phyloP scores from a whole-genome alignment of 805 yeast genomes.

The Blastobotrys muscicola region DNA sequence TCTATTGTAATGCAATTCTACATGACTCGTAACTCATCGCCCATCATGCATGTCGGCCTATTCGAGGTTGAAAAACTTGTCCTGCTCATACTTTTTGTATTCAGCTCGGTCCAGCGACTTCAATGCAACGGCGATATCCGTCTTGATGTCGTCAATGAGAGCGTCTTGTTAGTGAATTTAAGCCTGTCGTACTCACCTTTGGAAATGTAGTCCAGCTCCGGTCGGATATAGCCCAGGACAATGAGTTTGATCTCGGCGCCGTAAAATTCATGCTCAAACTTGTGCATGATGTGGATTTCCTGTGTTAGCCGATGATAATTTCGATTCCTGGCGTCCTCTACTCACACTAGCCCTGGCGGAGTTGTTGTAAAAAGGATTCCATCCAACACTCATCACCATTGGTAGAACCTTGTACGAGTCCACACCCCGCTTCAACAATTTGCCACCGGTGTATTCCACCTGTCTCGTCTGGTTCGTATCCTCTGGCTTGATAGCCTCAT shows the following conservation, averaged over 20 bases:
- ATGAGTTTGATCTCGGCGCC: slow-evolving; percentile 67
- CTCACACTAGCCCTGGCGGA: slow-evolving; percentile 16
- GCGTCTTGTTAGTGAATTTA: slow-evolving; percentile 45
- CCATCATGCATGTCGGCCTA: no score
- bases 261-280: slow-evolving; percentile 56
- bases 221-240: slow-evolving; percentile 82
- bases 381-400: slow-evolving; percentile 92
- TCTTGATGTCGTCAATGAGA: slow-evolving; percentile 69
- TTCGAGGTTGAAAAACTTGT: slow-evolving; percentile 11
- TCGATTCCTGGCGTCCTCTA: slow-evolving; percentile 1
- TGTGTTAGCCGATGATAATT: no score
- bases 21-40: no score
- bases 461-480: slow-evolving; percentile 10
- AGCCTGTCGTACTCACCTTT: slow-evolving; percentile 23
- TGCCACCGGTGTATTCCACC: slow-evolving; percentile 57
- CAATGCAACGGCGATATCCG: slow-evolving; percentile 64
- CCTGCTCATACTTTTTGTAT: slow-evolving; percentile 30
- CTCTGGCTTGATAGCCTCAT: slow-evolving; percentile 18
- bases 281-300: slow-evolving; percentile 70
- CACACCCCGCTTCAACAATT: slow-evolving; percentile 28
- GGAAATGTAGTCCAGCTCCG: slow-evolving; percentile 79
- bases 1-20: no score
- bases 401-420: slow-evolving; percentile 47
- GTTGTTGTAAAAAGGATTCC: slow-evolving; percentile 88
- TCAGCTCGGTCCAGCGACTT: slow-evolving; percentile 37